A percentile compares a stretch with the other conserved stretches of the same genome.
These are phyloP conservation scores for Cyberlindnera maritima DNA, from an alignment of 805 yeast genomes.

Conservation along the genomic window DNA sequence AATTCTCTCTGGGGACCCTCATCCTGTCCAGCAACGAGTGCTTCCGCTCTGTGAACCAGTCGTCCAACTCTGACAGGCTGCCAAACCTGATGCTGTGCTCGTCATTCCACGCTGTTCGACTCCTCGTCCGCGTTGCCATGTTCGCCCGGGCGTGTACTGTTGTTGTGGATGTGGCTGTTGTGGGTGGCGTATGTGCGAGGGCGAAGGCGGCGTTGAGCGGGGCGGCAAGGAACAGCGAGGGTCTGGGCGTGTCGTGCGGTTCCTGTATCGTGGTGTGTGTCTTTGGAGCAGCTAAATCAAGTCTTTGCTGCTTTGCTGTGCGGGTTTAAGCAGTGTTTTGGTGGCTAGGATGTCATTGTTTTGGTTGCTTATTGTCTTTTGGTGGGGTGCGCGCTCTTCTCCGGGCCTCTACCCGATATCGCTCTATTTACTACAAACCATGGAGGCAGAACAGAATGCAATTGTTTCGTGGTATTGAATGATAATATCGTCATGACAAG, in stretches of 20 bases:
- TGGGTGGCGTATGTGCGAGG: neutral
- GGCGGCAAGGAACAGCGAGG: neutral
- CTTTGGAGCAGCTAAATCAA: too few relatives aligned
- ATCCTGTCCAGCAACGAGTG: conserved; percentile 9
- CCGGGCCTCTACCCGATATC: neutral
- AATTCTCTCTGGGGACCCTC: conserved; percentile 21
- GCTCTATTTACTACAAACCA: neutral
- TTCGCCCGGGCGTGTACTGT: neutral
- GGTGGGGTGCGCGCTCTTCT: neutral
- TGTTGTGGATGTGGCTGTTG: neutral
- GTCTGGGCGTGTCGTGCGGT: neutral
- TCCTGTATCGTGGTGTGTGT: neutral
- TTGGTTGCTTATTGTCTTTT: neutral
- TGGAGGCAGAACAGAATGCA: neutral
- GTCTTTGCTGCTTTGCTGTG: too few relatives aligned
- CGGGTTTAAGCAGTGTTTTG: too few relatives aligned
- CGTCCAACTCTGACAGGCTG: conserved; percentile 10
- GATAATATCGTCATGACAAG: neutral
- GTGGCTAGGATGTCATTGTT: neutral
- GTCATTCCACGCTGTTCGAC: neutral
- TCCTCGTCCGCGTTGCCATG: neutral
- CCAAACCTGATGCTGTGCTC: conserved; percentile 9
- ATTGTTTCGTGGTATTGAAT: neutral
- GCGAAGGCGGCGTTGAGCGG: neutral
- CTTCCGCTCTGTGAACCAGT: conserved; percentile 8